Evolutionary conservation across 768 basidiomycete species (phyloP).

Genomic region (Amanita exitialis): DNA sequence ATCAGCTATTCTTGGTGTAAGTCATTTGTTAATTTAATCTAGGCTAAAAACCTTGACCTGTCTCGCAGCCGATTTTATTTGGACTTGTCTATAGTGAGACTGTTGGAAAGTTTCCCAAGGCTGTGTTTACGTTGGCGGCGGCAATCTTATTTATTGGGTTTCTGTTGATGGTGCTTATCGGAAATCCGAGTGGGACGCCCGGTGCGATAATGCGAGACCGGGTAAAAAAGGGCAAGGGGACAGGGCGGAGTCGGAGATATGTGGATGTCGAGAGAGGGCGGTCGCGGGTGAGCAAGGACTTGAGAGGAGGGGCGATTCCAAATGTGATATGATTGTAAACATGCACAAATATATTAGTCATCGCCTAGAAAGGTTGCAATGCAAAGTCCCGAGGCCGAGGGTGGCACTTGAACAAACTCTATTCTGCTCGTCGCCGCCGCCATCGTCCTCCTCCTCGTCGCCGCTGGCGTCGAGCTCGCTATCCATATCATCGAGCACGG

Average conservation of each 20-base stretch:
- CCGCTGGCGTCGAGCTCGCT: constrained; percentile 14
- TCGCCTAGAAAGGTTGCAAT: background rate
- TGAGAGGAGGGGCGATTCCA: constrained; percentile 25
- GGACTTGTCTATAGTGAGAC: constrained; percentile 62
- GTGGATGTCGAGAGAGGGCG: constrained; percentile 31
- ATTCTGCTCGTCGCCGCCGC: background rate
- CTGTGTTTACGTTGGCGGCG: constrained; percentile 53
- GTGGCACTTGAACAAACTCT: constrained; percentile 4
- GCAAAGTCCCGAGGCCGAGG: background rate
- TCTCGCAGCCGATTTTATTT: constrained; percentile 54
- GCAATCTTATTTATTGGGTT: constrained; percentile 35
- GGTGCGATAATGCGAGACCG: constrained; percentile 12
- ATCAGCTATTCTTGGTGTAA: constrained; percentile 51
- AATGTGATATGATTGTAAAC: constrained; percentile 9
- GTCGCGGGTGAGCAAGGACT: constrained; percentile 38
- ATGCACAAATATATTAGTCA: constrained; percentile 6
- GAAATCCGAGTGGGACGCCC: constrained; percentile 21
- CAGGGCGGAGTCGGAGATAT: constrained; percentile 10
- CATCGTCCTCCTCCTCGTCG: constrained; percentile 5
- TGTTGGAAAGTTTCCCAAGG: constrained; percentile 58
- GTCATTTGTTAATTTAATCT: constrained; percentile 8
- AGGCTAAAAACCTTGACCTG: background rate
- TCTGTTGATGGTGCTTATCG: constrained; percentile 25
- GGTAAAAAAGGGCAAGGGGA: constrained; percentile 11
- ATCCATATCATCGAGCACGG: constrained; percentile 12